phyloP scores from a whole-genome alignment of 2,329 filamentous ascomycete species.

The Fusarium palustre region DNA sequence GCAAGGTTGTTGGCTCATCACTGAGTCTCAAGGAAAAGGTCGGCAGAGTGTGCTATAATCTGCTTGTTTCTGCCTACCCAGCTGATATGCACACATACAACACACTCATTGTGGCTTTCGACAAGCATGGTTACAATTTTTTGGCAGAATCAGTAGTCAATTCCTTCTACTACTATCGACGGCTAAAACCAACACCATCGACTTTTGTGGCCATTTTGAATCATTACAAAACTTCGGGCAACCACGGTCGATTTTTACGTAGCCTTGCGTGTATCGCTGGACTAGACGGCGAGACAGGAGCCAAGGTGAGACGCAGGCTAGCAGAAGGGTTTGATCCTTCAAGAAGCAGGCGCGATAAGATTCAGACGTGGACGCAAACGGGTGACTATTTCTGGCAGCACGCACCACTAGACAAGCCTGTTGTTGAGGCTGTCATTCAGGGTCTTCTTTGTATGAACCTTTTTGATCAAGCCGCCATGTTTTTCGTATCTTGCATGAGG shows the following conservation, averaged over 20 bases:
- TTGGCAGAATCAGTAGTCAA: slow-evolving; percentile 66
- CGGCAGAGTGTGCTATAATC: slow-evolving; percentile 69
- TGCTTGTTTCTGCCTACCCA: slow-evolving; percentile 70
- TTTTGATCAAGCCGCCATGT: slow-evolving; percentile 57
- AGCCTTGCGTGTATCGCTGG: slow-evolving; percentile 61
- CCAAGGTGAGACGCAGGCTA: slow-evolving; percentile 54
- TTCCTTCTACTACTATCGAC: slow-evolving; percentile 60
- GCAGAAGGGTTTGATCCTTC: slow-evolving; percentile 46
- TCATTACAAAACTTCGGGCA: slow-evolving; percentile 59
- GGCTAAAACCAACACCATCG: slow-evolving; percentile 60
- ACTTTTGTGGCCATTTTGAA: slow-evolving; percentile 63
- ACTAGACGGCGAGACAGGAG: slow-evolving; percentile 54
- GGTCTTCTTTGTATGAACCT: slow-evolving; percentile 62
- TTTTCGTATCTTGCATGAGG: slow-evolving; percentile 57
- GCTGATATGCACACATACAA: slow-evolving; percentile 79
- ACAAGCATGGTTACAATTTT: slow-evolving; percentile 60
- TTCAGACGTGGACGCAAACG: slow-evolving; percentile 40
- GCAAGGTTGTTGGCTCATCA: slow-evolving; percentile 45
- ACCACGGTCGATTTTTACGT: slow-evolving; percentile 58
- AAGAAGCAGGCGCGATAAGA: slow-evolving; percentile 45
- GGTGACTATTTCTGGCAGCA: slow-evolving; percentile 57
- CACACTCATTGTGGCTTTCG: slow-evolving; percentile 74
- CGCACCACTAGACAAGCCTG: slow-evolving; percentile 51
- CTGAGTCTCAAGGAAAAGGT: slow-evolving; percentile 51
- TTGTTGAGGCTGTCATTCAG: slow-evolving; percentile 61